A percentile compares a stretch with the other conserved stretches of the same genome.
These are phyloP conservation scores for Fusarium sororula DNA, from an alignment of 2,329 filamentous ascomycete species.

Conservation along the genomic window DNA sequence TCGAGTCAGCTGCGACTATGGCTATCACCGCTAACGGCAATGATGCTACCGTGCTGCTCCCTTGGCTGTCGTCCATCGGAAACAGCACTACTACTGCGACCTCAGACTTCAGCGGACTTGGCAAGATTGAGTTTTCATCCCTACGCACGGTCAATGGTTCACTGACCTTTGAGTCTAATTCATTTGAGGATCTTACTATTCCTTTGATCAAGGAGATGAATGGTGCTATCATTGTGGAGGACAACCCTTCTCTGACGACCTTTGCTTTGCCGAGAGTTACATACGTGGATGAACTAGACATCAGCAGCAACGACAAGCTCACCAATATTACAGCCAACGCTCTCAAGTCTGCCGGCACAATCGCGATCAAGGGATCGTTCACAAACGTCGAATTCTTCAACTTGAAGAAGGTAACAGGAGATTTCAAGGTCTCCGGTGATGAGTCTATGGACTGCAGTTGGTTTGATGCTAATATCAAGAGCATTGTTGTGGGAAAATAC, in stretches of 20 bases:
- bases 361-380: slow-evolving; percentile 37
- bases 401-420: slow-evolving; percentile 39
- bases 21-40: slow-evolving; percentile 39
- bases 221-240: slow-evolving; percentile 38
- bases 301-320: slow-evolving; percentile 38
- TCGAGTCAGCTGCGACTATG: slow-evolving; percentile 41
- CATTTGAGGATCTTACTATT: slow-evolving; percentile 34
- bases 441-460: slow-evolving; percentile 45
- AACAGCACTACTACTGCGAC: slow-evolving; percentile 39
- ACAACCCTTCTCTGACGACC: slow-evolving; percentile 36
- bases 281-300: slow-evolving; percentile 32
- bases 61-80: slow-evolving; percentile 35
- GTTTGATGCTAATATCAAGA: slow-evolving; percentile 42
- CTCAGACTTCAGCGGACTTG: slow-evolving; percentile 31
- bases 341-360: slow-evolving; percentile 38
- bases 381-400: slow-evolving; percentile 43
- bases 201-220: slow-evolving; percentile 39
- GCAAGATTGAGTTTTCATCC: slow-evolving; percentile 37
- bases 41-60: slow-evolving; percentile 27
- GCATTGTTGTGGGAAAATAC: slow-evolving; percentile 40
- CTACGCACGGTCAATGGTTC: slow-evolving; percentile 37
- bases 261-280: slow-evolving; percentile 39
- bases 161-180: slow-evolving; percentile 35
- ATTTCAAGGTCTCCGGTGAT: slow-evolving; percentile 39
- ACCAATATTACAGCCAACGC: slow-evolving; percentile 43